These are phyloP conservation scores for Xerocomus amazonicus DNA, from an alignment of 1,284 basidiomycete genomes.

Conservation along the genomic window DNA sequence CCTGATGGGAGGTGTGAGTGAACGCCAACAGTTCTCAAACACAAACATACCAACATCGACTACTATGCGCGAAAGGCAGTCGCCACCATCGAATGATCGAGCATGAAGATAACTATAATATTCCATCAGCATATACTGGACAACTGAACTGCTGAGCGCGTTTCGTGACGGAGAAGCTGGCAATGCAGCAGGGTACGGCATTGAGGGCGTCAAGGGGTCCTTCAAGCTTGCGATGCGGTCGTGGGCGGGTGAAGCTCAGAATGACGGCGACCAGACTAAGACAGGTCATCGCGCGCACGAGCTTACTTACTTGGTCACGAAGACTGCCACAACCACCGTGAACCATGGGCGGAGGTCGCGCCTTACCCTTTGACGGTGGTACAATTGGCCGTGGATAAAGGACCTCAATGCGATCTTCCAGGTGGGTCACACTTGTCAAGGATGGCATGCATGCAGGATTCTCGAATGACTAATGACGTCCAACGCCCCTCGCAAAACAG, in stretches of 20 bases:
- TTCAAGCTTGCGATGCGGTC: slow-evolving; percentile 50
- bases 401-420: slow-evolving; percentile 55
- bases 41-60: too few species aligned
- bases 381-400: slow-evolving; percentile 60
- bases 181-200: slow-evolving; percentile 41
- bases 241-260: slow-evolving; percentile 53
- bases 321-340: slow-evolving; percentile 48
- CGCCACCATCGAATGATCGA: too few species aligned
- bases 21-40: too few species aligned
- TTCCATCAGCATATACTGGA: too few species aligned
- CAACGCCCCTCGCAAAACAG: slow-evolving; percentile 27
- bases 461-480: slow-evolving; percentile 10
- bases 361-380: slow-evolving; percentile 48
- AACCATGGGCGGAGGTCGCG: slow-evolving; percentile 44
- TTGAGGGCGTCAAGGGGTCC: slow-evolving; percentile 49
- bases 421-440: slow-evolving; percentile 35
- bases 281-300: slow-evolving; percentile 52
- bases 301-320: slow-evolving; percentile 66
- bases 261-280: slow-evolving; percentile 33
- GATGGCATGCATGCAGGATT: too few species aligned
- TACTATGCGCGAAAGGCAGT: too few species aligned
- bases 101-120: too few species aligned
- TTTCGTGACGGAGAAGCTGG: slow-evolving; percentile 38
- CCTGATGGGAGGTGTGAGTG: too few species aligned
- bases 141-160: slow-evolving; percentile 50